Conservation (phyloP, 352 stramenopile genomes). For the Hyaloperonospora arabidopsidis region DNA sequence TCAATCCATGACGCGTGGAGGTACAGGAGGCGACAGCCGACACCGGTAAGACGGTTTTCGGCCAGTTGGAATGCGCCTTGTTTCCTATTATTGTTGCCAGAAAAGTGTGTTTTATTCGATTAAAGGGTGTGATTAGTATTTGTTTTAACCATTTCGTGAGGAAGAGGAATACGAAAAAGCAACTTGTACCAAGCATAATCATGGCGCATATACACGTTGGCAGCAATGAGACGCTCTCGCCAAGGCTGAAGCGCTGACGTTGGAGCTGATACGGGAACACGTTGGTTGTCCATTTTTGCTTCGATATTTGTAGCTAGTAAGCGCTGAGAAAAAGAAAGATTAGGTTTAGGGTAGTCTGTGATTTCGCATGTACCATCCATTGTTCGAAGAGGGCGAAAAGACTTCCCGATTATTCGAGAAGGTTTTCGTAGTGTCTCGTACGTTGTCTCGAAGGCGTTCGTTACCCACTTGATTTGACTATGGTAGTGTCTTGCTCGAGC, state of each 20-base stretch:
- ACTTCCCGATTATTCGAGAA: slow-evolving; percentile 30
- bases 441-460: slow-evolving; percentile 5
- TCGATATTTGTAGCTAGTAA: background rate
- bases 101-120: background rate
- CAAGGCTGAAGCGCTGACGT: slow-evolving; percentile 23
- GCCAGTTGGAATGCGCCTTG: slow-evolving; percentile 46
- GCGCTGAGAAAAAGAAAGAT: background rate
- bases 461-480: slow-evolving; percentile 5
- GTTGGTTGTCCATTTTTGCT: background rate
- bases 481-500: slow-evolving; percentile 1
- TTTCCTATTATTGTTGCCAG: slow-evolving; percentile 36
- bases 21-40: slow-evolving; percentile 69
- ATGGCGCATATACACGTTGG: slow-evolving; percentile 73
- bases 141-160: too few relatives aligned
- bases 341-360: slow-evolving; percentile 8
- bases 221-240: slow-evolving; percentile 42
- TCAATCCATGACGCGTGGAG: slow-evolving; percentile 43
- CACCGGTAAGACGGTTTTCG: slow-evolving; percentile 44
- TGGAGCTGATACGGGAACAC: slow-evolving; percentile 11
- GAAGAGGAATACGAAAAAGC: slow-evolving; percentile 3
- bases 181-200: slow-evolving; percentile 69
- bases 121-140: too few relatives aligned
- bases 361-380: too few relatives aligned
- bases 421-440: slow-evolving; percentile 5
- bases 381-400: background rate